Conservation (phyloP, 1,139 yeast species). For the Geotrichum reessii region DNA sequence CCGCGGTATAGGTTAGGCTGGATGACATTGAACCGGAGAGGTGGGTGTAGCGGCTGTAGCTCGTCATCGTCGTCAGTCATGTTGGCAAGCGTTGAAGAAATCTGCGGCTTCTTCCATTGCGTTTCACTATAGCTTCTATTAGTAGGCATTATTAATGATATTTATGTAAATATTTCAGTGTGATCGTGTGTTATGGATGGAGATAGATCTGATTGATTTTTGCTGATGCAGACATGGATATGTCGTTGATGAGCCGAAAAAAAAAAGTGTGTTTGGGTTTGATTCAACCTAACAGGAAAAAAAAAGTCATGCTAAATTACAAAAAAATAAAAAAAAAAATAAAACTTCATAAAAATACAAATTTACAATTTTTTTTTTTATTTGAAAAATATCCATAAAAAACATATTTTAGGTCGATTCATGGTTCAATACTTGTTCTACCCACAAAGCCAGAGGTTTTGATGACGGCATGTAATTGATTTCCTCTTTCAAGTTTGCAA, state of each 20-base stretch:
- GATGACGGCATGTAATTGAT: neutral
- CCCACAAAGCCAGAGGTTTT: constrained; percentile 1
- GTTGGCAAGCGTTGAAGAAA: neutral
- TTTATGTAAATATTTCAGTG: neutral
- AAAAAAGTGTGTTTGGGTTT: neutral
- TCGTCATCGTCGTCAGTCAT: neutral
- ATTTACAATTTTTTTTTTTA: neutral
- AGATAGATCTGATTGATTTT: neutral
- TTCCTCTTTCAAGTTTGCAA: neutral
- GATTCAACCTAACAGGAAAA: neutral
- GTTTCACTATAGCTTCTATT: neutral
- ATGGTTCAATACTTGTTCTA: constrained; percentile 2
- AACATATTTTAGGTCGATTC: neutral
- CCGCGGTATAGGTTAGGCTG: constrained; percentile 75
- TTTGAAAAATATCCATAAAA: neutral
- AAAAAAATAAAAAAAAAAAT: neutral
- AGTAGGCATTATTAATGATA: neutral
- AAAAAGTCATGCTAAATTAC: neutral
- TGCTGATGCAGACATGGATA: neutral
- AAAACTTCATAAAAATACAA: neutral
- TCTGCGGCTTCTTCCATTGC: neutral
- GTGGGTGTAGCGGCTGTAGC: constrained; percentile 44
- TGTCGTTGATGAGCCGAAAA: neutral
- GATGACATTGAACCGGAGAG: constrained; percentile 68
- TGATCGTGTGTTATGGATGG: neutral